Evolutionary conservation across 1,139 yeast genomes (phyloP), one percentile per base, ranked within the genome.

Genomic region (Scheffersomyces cryptocercus): DNA sequence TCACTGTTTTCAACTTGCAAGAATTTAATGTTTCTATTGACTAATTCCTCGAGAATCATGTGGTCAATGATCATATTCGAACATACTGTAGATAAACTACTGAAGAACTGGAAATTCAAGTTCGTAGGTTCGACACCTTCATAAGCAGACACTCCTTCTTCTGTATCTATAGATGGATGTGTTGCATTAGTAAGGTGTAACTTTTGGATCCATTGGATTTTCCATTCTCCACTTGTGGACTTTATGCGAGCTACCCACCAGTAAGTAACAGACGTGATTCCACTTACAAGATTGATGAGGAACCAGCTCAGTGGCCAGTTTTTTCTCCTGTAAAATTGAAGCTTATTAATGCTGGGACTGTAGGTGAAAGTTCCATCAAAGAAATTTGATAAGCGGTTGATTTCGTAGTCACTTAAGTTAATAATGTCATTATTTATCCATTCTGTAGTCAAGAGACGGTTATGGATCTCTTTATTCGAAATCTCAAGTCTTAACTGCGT

Each of bases 241-340:
- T 74, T 75, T 38, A 84, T 76, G 44, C 85, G 73, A 5, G 88
- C 82, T 28, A 85, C 85, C 77, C 83, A 85, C 71, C 88, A 78
- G 43, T 74, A 70, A 6, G 81, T 67, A 13, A 73, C 70, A 1
- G 80, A 69, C 33, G 68, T 75, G 43, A 70, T 64, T 35, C 82
- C 75, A 62, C 69, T 59, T 3, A 75, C 62, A 41, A 75, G 64
- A 38, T 67, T 69, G 4, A 83, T 75, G 39, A 85, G 62, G 58
- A 82, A 82, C 91, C 91, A 85, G 44, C 83, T 79, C 2, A 81
- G 67, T 0, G 90, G 89, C 91, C 91, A 85, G 47, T 78, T 83
- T 42, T 77, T 78, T 41, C 86, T 69, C 16, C 87, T 72, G 56
- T 79, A 85, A 43, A 81, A 75, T 49, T 74, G 81, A 24, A 81